A percentile compares a stretch with the other conserved stretches of the same genome.
phyloP scores from a whole-genome alignment of 176 grass and related monocot genomes.

The Rhipidocladum racemiflorum region DNA sequence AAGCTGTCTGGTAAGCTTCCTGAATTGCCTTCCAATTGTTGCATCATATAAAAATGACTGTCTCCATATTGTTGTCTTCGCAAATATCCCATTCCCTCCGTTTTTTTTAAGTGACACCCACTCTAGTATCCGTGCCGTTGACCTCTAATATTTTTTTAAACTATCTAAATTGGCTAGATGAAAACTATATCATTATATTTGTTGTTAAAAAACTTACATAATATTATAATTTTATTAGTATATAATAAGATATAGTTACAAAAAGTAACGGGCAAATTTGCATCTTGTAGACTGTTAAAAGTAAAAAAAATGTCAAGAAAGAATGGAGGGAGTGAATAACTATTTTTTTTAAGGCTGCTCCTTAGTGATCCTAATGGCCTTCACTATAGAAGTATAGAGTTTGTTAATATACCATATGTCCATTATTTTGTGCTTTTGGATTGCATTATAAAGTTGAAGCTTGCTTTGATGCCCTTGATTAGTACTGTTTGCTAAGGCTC shows the following conservation, averaged over 20 bases:
- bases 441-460: neutral
- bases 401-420: neutral
- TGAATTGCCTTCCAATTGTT: slow-evolving; percentile 14
- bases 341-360: neutral
- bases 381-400: neutral
- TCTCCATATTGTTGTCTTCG: neutral
- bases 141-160: too few species aligned
- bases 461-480: neutral
- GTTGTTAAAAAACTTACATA: too few species aligned
- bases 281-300: too few species aligned
- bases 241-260: too few species aligned
- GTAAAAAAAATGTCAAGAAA: too few species aligned
- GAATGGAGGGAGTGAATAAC: neutral
- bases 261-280: too few species aligned
- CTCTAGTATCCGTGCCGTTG: too few species aligned
- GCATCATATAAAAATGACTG: neutral
- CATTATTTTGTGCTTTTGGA: neutral
- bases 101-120: too few species aligned
- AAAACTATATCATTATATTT: too few species aligned
- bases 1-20: slow-evolving; percentile 69
- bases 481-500: neutral
- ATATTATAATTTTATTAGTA: too few species aligned
- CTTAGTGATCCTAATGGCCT: neutral
- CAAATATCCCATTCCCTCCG: neutral
- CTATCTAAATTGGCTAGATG: too few species aligned